Evolutionary conservation across 2,329 filamentous ascomycete genomes (phyloP).

Genomic region (Aspergillus ochraceoroseus): DNA sequence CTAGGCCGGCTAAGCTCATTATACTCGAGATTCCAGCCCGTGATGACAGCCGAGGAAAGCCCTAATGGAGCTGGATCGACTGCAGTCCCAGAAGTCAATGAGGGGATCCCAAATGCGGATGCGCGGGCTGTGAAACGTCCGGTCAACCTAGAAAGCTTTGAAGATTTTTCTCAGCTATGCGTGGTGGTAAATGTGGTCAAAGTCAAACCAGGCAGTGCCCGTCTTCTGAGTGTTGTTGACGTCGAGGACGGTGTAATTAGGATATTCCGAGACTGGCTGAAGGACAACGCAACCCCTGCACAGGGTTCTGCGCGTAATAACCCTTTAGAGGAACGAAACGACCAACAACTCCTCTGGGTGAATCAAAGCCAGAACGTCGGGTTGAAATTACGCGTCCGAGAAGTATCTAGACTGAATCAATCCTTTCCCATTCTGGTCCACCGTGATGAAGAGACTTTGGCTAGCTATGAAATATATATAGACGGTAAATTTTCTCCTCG

Average conservation of each 20-base stretch:
- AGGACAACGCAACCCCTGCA: conserved; percentile 34
- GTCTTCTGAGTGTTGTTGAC: conserved; percentile 61
- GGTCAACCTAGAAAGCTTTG: conserved; percentile 62
- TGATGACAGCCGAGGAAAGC: conserved; percentile 49
- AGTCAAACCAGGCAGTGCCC: conserved; percentile 54
- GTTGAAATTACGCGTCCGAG: conserved; percentile 60
- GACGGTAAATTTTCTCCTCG: conserved; percentile 53
- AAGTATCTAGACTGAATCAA: conserved; percentile 44
- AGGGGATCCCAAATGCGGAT: conserved; percentile 1
- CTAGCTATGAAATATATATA: conserved; percentile 66
- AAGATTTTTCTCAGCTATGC: conserved; percentile 71
- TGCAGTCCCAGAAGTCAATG: conserved; percentile 12
- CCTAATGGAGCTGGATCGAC: conserved; percentile 3
- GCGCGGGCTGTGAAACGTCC: conserved; percentile 51
- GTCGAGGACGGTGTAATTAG: conserved; percentile 65
- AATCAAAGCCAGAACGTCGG: conserved; percentile 61
- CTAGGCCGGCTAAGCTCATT: conserved; percentile 52
- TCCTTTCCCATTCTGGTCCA: conserved; percentile 53
- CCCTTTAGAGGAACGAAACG: conserved; percentile 22
- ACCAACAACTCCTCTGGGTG: conserved; percentile 60
- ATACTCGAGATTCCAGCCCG: conserved; percentile 67
- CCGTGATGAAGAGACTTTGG: conserved; percentile 59
- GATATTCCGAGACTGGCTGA: conserved; percentile 69
- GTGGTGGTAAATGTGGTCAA: conserved; percentile 64
- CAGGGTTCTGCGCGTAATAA: conserved; percentile 2